A percentile compares a stretch with the other conserved stretches of the same genome.
These are phyloP conservation scores for Stentor roeselii DNA, from an alignment of 73 alveolate genomes.

Conservation along the genomic window DNA sequence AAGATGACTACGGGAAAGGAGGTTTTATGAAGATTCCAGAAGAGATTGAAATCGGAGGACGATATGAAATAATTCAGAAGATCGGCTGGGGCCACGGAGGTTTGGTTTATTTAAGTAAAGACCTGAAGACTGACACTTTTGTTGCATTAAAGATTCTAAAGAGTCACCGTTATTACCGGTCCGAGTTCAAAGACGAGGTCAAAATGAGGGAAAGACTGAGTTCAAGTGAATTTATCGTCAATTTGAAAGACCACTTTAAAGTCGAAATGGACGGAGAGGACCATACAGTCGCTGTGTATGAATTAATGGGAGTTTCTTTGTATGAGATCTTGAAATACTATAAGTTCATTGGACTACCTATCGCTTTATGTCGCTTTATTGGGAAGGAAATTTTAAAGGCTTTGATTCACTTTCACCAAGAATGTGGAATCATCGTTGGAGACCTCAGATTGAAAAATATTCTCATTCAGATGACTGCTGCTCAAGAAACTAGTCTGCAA, in stretches of 20 bases:
- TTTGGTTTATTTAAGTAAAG: conserved; percentile 91
- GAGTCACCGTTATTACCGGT: not conserved
- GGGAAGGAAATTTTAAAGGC: not conserved
- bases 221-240: not conserved
- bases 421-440: not conserved
- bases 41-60: conserved; percentile 78
- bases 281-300: not conserved
- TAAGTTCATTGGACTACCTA: not conserved
- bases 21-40: conserved; percentile 96
- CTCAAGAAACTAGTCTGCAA: not conserved
- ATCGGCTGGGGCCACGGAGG: conserved; percentile 96
- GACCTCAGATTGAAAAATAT: not conserved
- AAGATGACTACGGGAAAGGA: conserved; percentile 85
- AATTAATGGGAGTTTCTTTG: not conserved
- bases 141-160: conserved; percentile 91
- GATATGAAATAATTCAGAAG: conserved; percentile 88
- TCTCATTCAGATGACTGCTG: not conserved
- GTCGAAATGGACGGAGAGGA: not conserved
- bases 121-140: conserved; percentile 76
- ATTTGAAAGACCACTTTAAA: not conserved
- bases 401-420: not conserved
- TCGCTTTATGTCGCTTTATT: not conserved
- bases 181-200: not conserved
- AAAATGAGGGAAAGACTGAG: not conserved
- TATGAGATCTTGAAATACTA: not conserved